Evolutionary conservation across 192 early-diverging fungal genomes (phyloP), one percentile per base, ranked within the genome.

Genomic region (Podila horticola): DNA sequence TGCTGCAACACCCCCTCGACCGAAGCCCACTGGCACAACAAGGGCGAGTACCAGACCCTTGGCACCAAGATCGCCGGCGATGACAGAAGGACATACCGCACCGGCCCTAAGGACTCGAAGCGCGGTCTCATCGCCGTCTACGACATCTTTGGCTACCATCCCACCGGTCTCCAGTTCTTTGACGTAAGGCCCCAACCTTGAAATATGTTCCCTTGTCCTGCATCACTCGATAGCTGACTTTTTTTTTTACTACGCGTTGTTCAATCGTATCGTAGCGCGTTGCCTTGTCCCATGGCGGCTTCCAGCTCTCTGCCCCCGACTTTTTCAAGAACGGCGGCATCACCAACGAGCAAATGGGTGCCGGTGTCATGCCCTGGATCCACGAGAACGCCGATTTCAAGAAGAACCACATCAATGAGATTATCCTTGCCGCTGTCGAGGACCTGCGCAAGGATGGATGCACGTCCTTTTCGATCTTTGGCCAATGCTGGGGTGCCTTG

Each of bases 401-500:
- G 41, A n/a, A 74, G 69, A 49, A 62, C 55, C 70, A 81, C 48
- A 69, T 81, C 51, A 45, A 55, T n/a, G 63, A 68, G 31, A 62
- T 73, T 10, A 69, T 73, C 60, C 24, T 34, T 13, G 71, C 36
- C 20, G 77, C 77, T 9, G 71, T 73, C 20, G 73, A 84, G 24
- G 58, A 85, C 19, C 74, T 93, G 62, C 79, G 75, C 15, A 64
- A 69, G 36, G 67, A 81, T 10, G 86, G 86, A 71, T 84, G 84
- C 52, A 69, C 69, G 12, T 66, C 82, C 10, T 83, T 88, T 49
- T 89, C 89, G 29, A 48, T 89, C 10, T 68, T 91, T 64, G 93
- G 92, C 9, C 90, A 93, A 72, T 93, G 92, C 86, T 93, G 92
- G 92, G 92, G 93, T 50, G 88, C 84, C 15, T 84, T 89, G 66